Evolutionary conservation across 306 rosid species (phyloP).

Genomic region (Corylus heterophylla): DNA sequence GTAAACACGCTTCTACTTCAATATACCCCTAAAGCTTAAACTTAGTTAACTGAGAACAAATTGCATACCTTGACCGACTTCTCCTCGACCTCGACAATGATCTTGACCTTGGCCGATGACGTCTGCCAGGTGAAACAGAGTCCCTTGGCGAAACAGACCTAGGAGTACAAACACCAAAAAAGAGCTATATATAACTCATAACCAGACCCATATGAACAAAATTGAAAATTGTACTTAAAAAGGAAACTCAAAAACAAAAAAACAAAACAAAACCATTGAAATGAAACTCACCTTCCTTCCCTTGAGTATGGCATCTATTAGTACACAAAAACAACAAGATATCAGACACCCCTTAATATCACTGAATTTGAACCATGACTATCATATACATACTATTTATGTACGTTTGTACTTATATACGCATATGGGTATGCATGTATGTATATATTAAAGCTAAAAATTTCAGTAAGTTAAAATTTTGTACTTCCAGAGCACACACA

Average conservation of each 20-base stretch:
- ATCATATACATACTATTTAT: neutral
- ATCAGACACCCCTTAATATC: constrained; percentile 28
- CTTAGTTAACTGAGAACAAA: neutral
- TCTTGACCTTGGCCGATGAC: constrained; percentile 29
- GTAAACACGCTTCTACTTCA: neutral
- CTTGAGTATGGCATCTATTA: constrained; percentile 48
- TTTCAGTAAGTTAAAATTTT: neutral
- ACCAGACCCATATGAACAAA: neutral
- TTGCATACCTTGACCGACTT: constrained; percentile 45
- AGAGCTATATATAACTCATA: neutral
- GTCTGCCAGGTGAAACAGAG: constrained; percentile 38
- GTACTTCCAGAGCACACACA: neutral
- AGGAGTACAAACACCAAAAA: constrained; percentile 15
- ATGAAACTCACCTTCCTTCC: constrained; percentile 37
- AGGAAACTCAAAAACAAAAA: neutral
- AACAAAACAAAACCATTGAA: neutral
- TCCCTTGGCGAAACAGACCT: constrained; percentile 40
- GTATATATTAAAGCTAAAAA: neutral
- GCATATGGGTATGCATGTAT: neutral
- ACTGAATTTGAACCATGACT: neutral
- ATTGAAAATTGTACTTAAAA: neutral
- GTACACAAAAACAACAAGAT: constrained; percentile 1
- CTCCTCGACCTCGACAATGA: constrained; percentile 40
- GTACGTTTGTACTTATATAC: neutral
- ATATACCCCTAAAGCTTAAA: neutral